phyloP scores from a whole-genome alignment of 495 filamentous ascomycete species.

The Penicillium ochrochloron region DNA sequence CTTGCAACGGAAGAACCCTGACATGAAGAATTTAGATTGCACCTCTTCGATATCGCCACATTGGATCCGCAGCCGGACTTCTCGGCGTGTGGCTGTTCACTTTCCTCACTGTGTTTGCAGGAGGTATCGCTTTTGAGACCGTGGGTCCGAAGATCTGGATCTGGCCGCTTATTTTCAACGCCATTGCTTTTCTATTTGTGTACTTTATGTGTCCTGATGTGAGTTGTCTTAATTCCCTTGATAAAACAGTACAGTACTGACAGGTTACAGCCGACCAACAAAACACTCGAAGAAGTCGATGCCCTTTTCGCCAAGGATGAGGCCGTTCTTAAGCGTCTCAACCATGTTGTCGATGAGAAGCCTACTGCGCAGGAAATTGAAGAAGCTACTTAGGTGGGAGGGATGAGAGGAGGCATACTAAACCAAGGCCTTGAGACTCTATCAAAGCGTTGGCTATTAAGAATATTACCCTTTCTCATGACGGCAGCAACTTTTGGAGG shows the following conservation, averaged over 20 bases:
- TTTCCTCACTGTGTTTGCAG: conserved; percentile 40
- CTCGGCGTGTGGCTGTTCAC: conserved; percentile 37
- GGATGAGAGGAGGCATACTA: no score
- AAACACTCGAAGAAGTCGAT: conserved; percentile 26
- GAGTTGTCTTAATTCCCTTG: not conserved
- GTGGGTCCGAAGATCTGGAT: conserved; percentile 36
- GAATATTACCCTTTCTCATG: no score
- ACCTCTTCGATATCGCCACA: conserved; percentile 34
- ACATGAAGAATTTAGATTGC: conserved; percentile 19
- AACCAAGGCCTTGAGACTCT: no score
- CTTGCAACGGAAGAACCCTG: not conserved
- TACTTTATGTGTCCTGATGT: conserved; percentile 30
- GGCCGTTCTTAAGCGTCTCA: conserved; percentile 3
- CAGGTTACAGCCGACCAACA: conserved; percentile 15
- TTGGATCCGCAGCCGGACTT: conserved; percentile 30
- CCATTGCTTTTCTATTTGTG: conserved; percentile 18
- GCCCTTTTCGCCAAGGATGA: conserved; percentile 9
- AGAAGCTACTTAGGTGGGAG: not conserved
- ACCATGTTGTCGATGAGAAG: not conserved
- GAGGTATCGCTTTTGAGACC: conserved; percentile 32
- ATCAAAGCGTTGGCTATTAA: no score
- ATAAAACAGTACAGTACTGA: not conserved
- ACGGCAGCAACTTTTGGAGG: no score
- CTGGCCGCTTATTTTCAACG: conserved; percentile 29
- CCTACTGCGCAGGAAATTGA: not conserved